These are phyloP conservation scores for Sonneratia caseolaris DNA, from an alignment of 345 rosid genomes.

Conservation along the genomic window DNA sequence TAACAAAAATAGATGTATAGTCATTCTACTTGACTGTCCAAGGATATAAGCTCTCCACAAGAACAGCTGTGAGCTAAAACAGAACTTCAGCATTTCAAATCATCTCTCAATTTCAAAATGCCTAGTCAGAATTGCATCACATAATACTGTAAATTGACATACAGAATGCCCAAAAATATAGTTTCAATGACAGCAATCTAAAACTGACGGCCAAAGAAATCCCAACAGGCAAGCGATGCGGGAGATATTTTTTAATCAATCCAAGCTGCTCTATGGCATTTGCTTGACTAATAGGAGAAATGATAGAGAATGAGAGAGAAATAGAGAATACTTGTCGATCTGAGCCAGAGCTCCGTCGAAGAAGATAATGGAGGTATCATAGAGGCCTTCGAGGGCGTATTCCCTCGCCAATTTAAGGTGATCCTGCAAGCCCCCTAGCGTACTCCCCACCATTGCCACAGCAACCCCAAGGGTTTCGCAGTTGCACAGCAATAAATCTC, in stretches of 20 bases:
- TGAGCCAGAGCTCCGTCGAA: slow-evolving; percentile 85
- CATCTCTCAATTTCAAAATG: no score
- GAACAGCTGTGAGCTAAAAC: neutral
- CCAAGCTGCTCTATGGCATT: neutral
- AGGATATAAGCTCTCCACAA: neutral
- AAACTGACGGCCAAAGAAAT: neutral
- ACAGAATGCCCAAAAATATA: neutral
- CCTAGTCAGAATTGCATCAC: no score
- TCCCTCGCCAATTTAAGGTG: slow-evolving; percentile 94
- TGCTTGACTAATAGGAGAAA: neutral
- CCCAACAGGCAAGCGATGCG: neutral
- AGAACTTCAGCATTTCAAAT: no score
- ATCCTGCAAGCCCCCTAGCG: slow-evolving; percentile 86
- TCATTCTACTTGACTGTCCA: neutral
- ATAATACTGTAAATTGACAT: no score
- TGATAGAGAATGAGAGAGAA: neutral
- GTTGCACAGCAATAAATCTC: neutral
- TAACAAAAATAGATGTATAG: neutral
- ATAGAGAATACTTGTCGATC: slow-evolving; percentile 51
- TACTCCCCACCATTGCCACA: slow-evolving; percentile 37
- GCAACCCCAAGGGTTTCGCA: neutral
- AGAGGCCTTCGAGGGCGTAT: slow-evolving; percentile 88
- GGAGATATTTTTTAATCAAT: neutral
- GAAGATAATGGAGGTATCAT: slow-evolving; percentile 92
- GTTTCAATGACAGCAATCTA: neutral